Evolutionary conservation across 163 green algal genomes (phyloP).

Genomic region (Chlorella variabilis): DNA sequence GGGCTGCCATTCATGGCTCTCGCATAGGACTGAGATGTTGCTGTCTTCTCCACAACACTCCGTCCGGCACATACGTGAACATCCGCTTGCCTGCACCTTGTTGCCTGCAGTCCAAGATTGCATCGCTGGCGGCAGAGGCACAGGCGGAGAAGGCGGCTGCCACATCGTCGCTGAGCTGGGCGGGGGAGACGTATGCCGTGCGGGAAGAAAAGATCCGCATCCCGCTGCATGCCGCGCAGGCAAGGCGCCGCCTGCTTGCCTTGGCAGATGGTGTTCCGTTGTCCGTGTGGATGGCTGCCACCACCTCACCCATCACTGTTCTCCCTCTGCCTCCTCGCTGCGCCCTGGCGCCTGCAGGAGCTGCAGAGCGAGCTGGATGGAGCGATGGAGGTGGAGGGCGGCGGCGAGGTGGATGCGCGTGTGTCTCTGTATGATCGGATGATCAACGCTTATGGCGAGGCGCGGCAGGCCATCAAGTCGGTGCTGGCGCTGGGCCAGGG

Average conservation of each 20-base stretch:
- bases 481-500: slow-evolving; percentile 36
- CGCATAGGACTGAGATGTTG: no score
- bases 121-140: slow-evolving; percentile 56
- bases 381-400: slow-evolving; percentile 30
- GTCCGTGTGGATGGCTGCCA: background rate
- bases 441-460: slow-evolving; percentile 61
- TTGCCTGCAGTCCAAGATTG: slow-evolving; percentile 55
- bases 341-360: slow-evolving; percentile 15
- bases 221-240: slow-evolving; percentile 55
- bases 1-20: no score
- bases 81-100: background rate
- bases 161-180: slow-evolving; percentile 62
- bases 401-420: slow-evolving; percentile 39
- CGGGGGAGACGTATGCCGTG: slow-evolving; percentile 48
- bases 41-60: no score
- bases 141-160: slow-evolving; percentile 46
- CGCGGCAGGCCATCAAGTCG: slow-evolving; percentile 41
- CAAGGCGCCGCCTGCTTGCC: background rate
- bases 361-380: slow-evolving; percentile 18
- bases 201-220: slow-evolving; percentile 57
- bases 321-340: no score
- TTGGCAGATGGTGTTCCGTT: background rate
- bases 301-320: no score
- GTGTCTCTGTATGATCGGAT: slow-evolving; percentile 55
- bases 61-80: background rate